Base-by-base conservation (phyloP, 352 stramenopile species). In the Peronospora farinosa region DNA sequence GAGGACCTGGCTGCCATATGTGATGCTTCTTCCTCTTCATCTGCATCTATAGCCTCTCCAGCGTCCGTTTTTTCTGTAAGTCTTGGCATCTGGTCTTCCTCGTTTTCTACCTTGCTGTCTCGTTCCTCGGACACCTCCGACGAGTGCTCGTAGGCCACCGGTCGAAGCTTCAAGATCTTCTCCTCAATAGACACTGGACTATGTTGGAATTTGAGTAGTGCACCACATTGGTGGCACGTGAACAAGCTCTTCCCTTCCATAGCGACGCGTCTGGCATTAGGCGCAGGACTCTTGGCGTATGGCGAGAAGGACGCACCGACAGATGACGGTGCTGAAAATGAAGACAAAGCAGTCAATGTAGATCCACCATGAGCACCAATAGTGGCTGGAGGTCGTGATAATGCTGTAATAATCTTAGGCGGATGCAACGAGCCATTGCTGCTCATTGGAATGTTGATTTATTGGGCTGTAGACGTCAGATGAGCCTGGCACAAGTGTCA, bases 161-260 rank as follows among this genome's bases (percentile, higher is more conserved):
- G 47, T 2, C 77, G 63, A 21, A 88, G 50, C 15, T 66, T 54
- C 31, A 69, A 70, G 42, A 88, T 82, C 41, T 81, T 80, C 21
- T 82, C 70, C 65, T 86, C 69, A 46, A 88, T 86, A 5, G 78
- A 79, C 36, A 74, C 60, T 2, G 64, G 60, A 42, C 66, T 82
- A 60, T 68, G 63, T 40, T 69, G 66, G 54, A 88, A 86, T 47
- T 86, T 88, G 61, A 88, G 74, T 51, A 88, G 51, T 19, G 74
- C 65, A 33, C 73, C 74, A 51, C 78, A 88, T 40, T 82, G 68
- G 53, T 80, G 72, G 47, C 78, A 88, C 54, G 74, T 88, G 40
- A 88, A 88, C 17, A 88, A 60, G 41, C 72, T 85, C 43, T 88
- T 88, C 28, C 78, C 78, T 42, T 88, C 78, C 59, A 88, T 84